Percentiles rank a stretch among this genome's conserved stretches.
Evolutionary conservation across 352 stramenopile genomes (phyloP).

Genomic region (Globisporangium spiculum): DNA sequence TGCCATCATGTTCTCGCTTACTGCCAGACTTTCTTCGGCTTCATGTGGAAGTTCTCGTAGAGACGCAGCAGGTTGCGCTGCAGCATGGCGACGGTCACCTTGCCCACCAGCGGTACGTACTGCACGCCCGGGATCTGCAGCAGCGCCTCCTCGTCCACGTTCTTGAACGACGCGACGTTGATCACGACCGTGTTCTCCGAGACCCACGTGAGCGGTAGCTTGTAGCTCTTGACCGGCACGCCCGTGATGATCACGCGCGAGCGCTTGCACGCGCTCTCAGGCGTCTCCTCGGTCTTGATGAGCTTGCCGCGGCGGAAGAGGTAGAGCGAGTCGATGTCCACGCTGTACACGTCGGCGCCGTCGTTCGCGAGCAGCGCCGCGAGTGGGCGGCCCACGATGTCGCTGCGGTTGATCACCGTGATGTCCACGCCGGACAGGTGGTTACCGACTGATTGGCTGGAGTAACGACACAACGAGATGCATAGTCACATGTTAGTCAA

Average conservation of each 20-base stretch:
- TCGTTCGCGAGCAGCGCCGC: slow-evolving; percentile 95
- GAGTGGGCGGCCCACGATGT: slow-evolving; percentile 95
- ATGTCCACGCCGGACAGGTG: slow-evolving; percentile 86
- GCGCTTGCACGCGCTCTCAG: slow-evolving; percentile 84
- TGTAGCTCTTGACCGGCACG: slow-evolving; percentile 93
- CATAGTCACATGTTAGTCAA: background rate
- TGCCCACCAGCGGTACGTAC: slow-evolving; percentile 96
- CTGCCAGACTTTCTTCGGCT: slow-evolving; percentile 85
- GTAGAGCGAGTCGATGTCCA: slow-evolving; percentile 96
- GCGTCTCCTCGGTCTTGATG: slow-evolving; percentile 78
- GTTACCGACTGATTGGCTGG: slow-evolving; percentile 40
- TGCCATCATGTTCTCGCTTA: slow-evolving; percentile 21
- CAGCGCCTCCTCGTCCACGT: slow-evolving; percentile 91
- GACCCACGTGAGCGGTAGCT: slow-evolving; percentile 91
- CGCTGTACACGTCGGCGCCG: slow-evolving; percentile 93
- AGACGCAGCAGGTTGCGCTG: slow-evolving; percentile 95
- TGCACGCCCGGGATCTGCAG: slow-evolving; percentile 89
- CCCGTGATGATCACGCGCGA: slow-evolving; percentile 94
- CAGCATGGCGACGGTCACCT: slow-evolving; percentile 96
- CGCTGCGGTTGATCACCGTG: slow-evolving; percentile 96
- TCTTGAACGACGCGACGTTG: slow-evolving; percentile 97
- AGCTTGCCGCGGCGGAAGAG: slow-evolving; percentile 92
- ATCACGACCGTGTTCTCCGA: slow-evolving; percentile 91
- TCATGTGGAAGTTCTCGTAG: slow-evolving; percentile 96
- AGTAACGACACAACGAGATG: background rate